Evolutionary conservation across 2,329 filamentous ascomycete species (phyloP).

Genomic region (Cercospora sp.): DNA sequence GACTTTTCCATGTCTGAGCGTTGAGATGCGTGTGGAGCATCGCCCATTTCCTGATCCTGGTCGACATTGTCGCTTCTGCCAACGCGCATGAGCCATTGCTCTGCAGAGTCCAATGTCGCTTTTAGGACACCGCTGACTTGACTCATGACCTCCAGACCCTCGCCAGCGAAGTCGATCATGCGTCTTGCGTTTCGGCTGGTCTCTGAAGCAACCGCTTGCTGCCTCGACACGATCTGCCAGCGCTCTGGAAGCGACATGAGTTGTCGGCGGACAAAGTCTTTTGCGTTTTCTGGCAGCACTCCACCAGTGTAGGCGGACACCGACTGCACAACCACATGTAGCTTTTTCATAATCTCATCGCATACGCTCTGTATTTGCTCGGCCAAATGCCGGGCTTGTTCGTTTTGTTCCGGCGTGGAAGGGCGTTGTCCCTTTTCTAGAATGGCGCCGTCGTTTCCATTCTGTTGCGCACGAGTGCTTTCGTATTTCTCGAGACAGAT

Average conservation of each 20-base stretch:
- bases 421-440: constrained; percentile 35
- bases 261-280: constrained; percentile 77
- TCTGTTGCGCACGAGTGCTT: constrained; percentile 44
- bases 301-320: constrained; percentile 91
- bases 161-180: constrained; percentile 81
- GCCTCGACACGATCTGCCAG: constrained; percentile 68
- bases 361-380: constrained; percentile 70
- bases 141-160: constrained; percentile 90
- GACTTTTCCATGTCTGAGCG: constrained; percentile 21
- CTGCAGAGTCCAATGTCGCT: constrained; percentile 84
- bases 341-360: constrained; percentile 50
- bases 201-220: constrained; percentile 41
- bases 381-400: constrained; percentile 60
- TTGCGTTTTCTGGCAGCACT: constrained; percentile 84
- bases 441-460: constrained; percentile 49
- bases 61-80: constrained; percentile 27
- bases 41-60: constrained; percentile 22
- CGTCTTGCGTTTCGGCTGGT: constrained; percentile 65
- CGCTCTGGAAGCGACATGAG: constrained; percentile 81
- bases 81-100: constrained; percentile 75
- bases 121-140: constrained; percentile 87
- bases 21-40: constrained; percentile 16
- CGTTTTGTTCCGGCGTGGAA: constrained; percentile 38
- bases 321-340: constrained; percentile 78
- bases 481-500: constrained; percentile 80